Base-by-base conservation (phyloP, 2,329 filamentous ascomycete species). In the Tothia fuscella region DNA sequence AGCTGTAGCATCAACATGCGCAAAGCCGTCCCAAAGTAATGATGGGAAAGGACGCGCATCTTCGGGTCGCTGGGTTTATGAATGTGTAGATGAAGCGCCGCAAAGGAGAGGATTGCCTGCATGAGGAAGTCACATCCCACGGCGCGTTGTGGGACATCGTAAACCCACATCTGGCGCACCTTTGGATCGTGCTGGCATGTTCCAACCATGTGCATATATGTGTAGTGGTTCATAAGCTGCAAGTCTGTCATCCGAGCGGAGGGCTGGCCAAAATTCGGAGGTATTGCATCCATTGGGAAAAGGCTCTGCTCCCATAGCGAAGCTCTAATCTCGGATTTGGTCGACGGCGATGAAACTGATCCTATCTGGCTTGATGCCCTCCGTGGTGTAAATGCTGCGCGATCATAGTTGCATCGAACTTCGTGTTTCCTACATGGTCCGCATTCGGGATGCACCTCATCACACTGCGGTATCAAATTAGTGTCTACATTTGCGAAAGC, bases 161-260 rank as follows among this genome's bases (percentile, higher is more conserved):
- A 38, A 2, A 33, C 34, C 41, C 41, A 43, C 22, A 43, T 30
- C 12, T 38, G 21, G 22, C 33, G 41, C n/a, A 43, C 34, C 28
- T 20, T 31, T 31, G 41, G 41, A n/a, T 43, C 34, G 13, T 20
- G 30, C n/a, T 40, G 25, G 17, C 22, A 10, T 14, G 28, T 34
- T 13, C 25, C 33, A 19, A 38, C 16, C 33, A 38, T 30, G 17
- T 43, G 41, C 32, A 43, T 41, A n/a, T 42, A 43, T 21, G 41
- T 43, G 30, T 39, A 38, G 33, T 28, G 26, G 24, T 43, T 43
- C 34, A 43, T 43, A 6, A 43, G 41, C 41, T 43, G 33, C 6
- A 43, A 34, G 4, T 43, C 41, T 20, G 39, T 31, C 32, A 39
- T 43, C 10, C 33, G 41, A 30, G 12, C 10, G 34, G 19, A 21